Evolutionary conservation across 345 rosid genomes (phyloP), one percentile per base, ranked within the genome.

Genomic region (Abelmoschus esculentus): DNA sequence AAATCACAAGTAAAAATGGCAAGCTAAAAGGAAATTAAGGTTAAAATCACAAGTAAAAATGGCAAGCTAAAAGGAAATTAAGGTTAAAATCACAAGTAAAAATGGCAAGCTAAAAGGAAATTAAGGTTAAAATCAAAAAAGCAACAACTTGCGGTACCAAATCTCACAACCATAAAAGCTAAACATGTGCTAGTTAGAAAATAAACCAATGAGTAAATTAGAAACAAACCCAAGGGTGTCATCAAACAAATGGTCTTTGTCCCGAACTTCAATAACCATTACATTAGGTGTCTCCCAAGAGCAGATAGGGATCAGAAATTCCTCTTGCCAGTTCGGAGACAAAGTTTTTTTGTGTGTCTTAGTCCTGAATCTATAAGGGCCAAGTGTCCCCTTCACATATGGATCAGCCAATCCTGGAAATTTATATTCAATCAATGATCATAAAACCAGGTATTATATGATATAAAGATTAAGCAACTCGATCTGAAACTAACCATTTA

Each of bases 371-470:
- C 87, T 84, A 80, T 86, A 88, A 6, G 85, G 72, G 15, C 99
- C 97, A 70, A 91, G 85, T 73, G 86, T 86, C 67, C 99, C 99
- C 81, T 90, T 95, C 78, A 91, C 97, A 31, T 91, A 95, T 34
- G 99, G 99, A 83, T 91, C 97, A 69, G 98, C 84, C 73, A 90
- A 81, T 69, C 99, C 99, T 95, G 90, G 74, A 83, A 71, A 70
- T 60, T 18, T 65, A 44, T 64, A 60, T 47, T 71, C 29, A 74
- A 46, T 66, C 8, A 60, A 46, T 66, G 22, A 34, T 15, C 46
- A 62, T 36, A 17, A 32, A 46, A 70, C 19, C 3, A 59, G 73
- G 36, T 31, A 64, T 66, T 31, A 49, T 31, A 28, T 6, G 38
- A 52, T 3, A 3, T 29, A 44, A 73, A 77, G 32, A 61, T 52